These are phyloP conservation scores for Coffea canephora DNA, from an alignment of 257 asterid species.

Conservation along the genomic window DNA sequence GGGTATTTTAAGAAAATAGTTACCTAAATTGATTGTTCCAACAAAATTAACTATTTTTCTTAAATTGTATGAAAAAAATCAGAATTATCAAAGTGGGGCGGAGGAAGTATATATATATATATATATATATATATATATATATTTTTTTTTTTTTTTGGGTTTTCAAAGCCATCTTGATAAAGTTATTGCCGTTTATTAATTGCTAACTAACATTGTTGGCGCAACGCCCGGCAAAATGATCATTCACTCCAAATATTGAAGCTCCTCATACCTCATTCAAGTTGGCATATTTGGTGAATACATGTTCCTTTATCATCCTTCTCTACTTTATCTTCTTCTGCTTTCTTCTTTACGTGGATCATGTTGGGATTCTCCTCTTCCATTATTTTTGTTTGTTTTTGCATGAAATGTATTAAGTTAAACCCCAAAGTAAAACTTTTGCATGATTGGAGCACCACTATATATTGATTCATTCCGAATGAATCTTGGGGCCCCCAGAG, in stretches of 20 bases:
- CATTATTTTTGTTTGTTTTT: not conserved
- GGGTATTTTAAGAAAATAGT: no score
- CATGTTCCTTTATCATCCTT: not conserved
- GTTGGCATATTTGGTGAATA: slow-evolving; percentile 7
- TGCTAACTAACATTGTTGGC: slow-evolving; percentile 1
- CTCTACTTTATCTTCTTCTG: not conserved
- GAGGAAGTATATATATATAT: no score
- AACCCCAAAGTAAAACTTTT: not conserved
- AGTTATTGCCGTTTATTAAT: not conserved
- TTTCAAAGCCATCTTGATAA: not conserved
- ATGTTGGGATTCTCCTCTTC: not conserved
- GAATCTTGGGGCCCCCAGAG: not conserved
- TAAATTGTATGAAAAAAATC: no score
- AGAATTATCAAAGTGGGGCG: no score
- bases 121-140: no score
- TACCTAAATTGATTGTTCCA: no score
- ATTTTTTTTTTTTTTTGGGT: no score
- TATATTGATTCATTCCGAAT: not conserved
- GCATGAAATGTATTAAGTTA: not conserved
- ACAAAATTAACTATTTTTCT: no score
- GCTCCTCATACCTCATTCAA: not conserved
- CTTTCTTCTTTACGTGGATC: not conserved
- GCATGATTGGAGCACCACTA: not conserved
- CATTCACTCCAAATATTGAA: not conserved
- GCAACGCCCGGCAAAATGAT: slow-evolving; percentile 18